Evolutionary conservation across 2,329 filamentous ascomycete species (phyloP).

Genomic region (Escovopsis sp.): DNA sequence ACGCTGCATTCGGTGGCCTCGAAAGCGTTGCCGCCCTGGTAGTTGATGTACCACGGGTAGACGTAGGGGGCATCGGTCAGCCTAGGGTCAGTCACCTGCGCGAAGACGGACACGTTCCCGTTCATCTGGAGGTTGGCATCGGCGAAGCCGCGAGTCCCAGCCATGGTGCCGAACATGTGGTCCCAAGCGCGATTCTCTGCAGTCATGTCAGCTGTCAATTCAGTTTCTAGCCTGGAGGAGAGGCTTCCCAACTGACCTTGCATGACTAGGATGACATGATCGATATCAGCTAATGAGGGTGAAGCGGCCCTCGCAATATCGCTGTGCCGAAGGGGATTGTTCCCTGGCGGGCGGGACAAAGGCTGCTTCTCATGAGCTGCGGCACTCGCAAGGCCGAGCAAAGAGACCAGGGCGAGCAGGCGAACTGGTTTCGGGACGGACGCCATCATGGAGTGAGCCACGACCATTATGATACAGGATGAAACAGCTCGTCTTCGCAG

Average conservation of each 20-base stretch:
- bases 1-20: constrained; percentile 40
- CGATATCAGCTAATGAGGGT: constrained; percentile 23
- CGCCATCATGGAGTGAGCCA: no score
- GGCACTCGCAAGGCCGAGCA: no score
- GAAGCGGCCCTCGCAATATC: no score
- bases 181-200: constrained; percentile 23
- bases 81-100: constrained; percentile 27
- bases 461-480: no score
- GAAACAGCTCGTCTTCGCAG: no score
- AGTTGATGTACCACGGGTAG: constrained; percentile 40
- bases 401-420: no score
- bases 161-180: constrained; percentile 41
- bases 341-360: no score
- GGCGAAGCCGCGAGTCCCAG: constrained; percentile 38
- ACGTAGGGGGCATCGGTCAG: constrained; percentile 27
- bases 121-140: constrained; percentile 41
- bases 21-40: constrained; percentile 32
- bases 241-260: constrained; percentile 19
- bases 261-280: constrained; percentile 45
- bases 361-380: no score
- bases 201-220: neutral
- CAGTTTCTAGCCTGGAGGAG: neutral
- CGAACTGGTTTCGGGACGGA: no score
- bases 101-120: constrained; percentile 28
- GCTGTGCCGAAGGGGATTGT: no score